Conservation (phyloP, 371 early-diverging fungal species). For the Zychaea mexicana region DNA sequence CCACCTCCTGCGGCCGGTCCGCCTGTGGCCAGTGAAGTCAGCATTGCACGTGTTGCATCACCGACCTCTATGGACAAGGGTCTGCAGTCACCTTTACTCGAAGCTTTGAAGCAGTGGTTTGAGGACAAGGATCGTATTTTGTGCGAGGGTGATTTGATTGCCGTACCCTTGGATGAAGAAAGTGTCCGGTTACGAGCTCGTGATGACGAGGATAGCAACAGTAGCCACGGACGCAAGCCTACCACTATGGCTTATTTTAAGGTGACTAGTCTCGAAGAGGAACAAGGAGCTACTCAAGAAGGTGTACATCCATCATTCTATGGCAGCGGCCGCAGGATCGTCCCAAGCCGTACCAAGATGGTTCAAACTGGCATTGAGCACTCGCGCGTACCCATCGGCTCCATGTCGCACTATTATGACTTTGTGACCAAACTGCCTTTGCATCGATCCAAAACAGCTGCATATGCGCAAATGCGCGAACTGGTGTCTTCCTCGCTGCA, state of each 20-base stretch:
- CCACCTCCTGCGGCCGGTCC: slow-evolving; percentile 49
- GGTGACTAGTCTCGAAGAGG: slow-evolving; percentile 43
- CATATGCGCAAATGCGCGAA: slow-evolving; percentile 47
- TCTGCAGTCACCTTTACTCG: slow-evolving; percentile 62
- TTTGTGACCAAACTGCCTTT: slow-evolving; percentile 34
- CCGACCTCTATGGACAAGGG: slow-evolving; percentile 72
- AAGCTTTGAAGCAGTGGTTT: slow-evolving; percentile 72
- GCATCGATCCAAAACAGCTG: slow-evolving; percentile 26
- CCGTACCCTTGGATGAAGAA: slow-evolving; percentile 66
- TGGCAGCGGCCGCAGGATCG: slow-evolving; percentile 53
- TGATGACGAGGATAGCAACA: background rate
- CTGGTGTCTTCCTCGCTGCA: slow-evolving; percentile 74
- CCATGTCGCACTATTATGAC: slow-evolving; percentile 38
- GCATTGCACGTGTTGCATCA: slow-evolving; percentile 77
- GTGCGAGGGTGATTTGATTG: slow-evolving; percentile 74
- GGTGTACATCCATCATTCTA: slow-evolving; percentile 41
- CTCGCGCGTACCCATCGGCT: slow-evolving; percentile 58
- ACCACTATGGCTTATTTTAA: slow-evolving; percentile 59
- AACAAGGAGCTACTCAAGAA: slow-evolving; percentile 3
- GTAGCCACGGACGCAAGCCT: slow-evolving; percentile 18
- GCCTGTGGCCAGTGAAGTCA: slow-evolving; percentile 65
- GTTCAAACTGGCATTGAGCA: slow-evolving; percentile 69
- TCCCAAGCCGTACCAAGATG: slow-evolving; percentile 63
- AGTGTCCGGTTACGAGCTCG: slow-evolving; percentile 22
- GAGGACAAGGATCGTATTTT: slow-evolving; percentile 69